Conservation (phyloP, 495 filamentous ascomycete species). For the Tuber umbilicatum region DNA sequence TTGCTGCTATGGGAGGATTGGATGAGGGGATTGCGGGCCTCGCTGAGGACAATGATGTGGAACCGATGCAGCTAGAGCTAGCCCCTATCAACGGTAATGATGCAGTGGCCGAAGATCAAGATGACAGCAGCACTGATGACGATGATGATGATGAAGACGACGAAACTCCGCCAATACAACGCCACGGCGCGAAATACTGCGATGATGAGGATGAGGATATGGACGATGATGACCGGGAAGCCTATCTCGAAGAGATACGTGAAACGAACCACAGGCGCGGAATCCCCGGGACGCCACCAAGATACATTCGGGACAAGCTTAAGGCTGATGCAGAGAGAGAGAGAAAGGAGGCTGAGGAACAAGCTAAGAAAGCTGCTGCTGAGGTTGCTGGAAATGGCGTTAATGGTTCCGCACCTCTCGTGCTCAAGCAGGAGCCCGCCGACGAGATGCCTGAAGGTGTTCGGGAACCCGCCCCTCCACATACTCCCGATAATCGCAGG, state of each 20-base stretch:
- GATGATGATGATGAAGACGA: slow-evolving; percentile 31
- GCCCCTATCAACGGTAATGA: slow-evolving; percentile 26
- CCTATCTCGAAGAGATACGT: slow-evolving; percentile 39
- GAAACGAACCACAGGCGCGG: slow-evolving; percentile 39
- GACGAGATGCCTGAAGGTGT: slow-evolving; percentile 26
- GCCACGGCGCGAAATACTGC: slow-evolving; percentile 17
- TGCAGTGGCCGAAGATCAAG: slow-evolving; percentile 1
- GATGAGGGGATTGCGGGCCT: slow-evolving; percentile 45
- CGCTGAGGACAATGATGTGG: slow-evolving; percentile 44
- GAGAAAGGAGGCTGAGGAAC: slow-evolving; percentile 38
- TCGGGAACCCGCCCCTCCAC: slow-evolving; percentile 11
- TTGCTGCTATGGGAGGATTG: slow-evolving; percentile 43
- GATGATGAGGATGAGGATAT: slow-evolving; percentile 39
- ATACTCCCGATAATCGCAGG: slow-evolving; percentile 26
- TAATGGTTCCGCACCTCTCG: not conserved
- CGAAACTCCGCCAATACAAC: slow-evolving; percentile 15
- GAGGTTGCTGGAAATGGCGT: slow-evolving; percentile 15
- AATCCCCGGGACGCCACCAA: slow-evolving; percentile 39
- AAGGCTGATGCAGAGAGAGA: slow-evolving; percentile 38
- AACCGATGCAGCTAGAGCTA: slow-evolving; percentile 25
- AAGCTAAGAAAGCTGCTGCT: slow-evolving; percentile 36
- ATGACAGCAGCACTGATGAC: slow-evolving; percentile 27
- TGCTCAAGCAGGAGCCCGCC: slow-evolving; percentile 25
- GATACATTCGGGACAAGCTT: slow-evolving; percentile 32
- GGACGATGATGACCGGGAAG: slow-evolving; percentile 39